Evolutionary conservation across 2,329 filamentous ascomycete species (phyloP).

Genomic region (Pseudogymnoascus sp.): DNA sequence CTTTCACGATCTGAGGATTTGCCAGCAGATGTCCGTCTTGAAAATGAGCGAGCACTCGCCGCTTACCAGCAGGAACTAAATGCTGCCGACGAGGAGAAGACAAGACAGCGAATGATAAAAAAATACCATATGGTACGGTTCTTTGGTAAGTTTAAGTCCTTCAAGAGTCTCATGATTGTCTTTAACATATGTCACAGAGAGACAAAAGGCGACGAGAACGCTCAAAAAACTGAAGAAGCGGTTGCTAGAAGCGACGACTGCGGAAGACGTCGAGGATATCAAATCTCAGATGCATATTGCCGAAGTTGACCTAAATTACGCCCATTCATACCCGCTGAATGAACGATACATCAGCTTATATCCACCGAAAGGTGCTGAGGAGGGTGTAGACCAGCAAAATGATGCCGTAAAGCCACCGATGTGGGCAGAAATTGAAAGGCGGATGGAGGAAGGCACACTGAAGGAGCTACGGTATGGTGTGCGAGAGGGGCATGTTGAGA

Average conservation of each 20-base stretch:
- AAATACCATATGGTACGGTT: slow-evolving; percentile 81
- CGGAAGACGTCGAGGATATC: slow-evolving; percentile 45
- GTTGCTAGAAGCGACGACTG: slow-evolving; percentile 43
- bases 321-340: slow-evolving; percentile 62
- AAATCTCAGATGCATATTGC: slow-evolving; percentile 56
- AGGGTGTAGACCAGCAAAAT: slow-evolving; percentile 23
- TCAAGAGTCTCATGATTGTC: background rate
- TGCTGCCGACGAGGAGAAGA: slow-evolving; percentile 52
- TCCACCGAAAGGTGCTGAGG: slow-evolving; percentile 34
- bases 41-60: slow-evolving; percentile 65
- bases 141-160: slow-evolving; percentile 53
- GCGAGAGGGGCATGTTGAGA: slow-evolving; percentile 23
- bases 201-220: slow-evolving; percentile 63
- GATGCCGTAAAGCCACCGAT: slow-evolving; percentile 41
- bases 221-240: slow-evolving; percentile 58
- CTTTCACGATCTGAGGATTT: slow-evolving; percentile 55
- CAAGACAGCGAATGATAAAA: slow-evolving; percentile 61
- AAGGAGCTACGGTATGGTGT: slow-evolving; percentile 23
- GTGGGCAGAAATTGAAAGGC: slow-evolving; percentile 60
- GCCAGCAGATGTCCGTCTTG: slow-evolving; percentile 59
- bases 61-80: slow-evolving; percentile 58
- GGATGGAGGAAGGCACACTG: slow-evolving; percentile 47
- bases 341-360: slow-evolving; percentile 64
- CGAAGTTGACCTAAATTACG: slow-evolving; percentile 70
- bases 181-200: slow-evolving; percentile 40